phyloP scores from a whole-genome alignment of 805 yeast genomes.

The Lachancea lanzarotensis region DNA sequence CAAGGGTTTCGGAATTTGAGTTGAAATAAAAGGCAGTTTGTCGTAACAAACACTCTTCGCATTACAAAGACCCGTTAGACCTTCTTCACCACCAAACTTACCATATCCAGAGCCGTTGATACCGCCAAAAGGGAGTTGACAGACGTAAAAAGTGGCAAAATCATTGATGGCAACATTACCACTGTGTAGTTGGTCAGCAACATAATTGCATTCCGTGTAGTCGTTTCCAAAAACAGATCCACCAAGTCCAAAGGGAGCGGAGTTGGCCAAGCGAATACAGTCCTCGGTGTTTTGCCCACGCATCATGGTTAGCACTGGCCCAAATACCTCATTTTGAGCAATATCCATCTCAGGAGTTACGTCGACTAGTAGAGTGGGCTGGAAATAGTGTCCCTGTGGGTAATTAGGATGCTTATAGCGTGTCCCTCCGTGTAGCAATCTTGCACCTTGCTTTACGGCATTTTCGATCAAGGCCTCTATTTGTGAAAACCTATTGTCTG shows the following conservation, averaged over 20 bases:
- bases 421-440: slow-evolving; percentile 71
- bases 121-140: slow-evolving; percentile 98
- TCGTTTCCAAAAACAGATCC: slow-evolving; percentile 78
- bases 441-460: slow-evolving; percentile 80
- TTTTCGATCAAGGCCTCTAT: slow-evolving; percentile 62
- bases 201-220: slow-evolving; percentile 48
- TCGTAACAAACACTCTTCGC: slow-evolving; percentile 87
- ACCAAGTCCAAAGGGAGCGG: slow-evolving; percentile 86
- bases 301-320: slow-evolving; percentile 80
- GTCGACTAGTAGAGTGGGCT: slow-evolving; percentile 81
- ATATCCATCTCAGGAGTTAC: slow-evolving; percentile 71
- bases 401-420: slow-evolving; percentile 81
- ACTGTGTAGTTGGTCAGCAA: slow-evolving; percentile 58
- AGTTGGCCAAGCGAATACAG: slow-evolving; percentile 72
- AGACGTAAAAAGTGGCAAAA: slow-evolving; percentile 92
- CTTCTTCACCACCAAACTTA: slow-evolving; percentile 97
- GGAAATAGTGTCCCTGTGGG: slow-evolving; percentile 91
- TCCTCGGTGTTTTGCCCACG: slow-evolving; percentile 59
- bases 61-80: slow-evolving; percentile 80
- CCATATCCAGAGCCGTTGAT: slow-evolving; percentile 91
- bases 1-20: slow-evolving; percentile 78
- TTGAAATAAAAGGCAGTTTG: slow-evolving; percentile 67
- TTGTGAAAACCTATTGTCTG: slow-evolving; percentile 62
- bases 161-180: slow-evolving; percentile 97
- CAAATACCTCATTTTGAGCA: slow-evolving; percentile 89